These are phyloP conservation scores for Skeletonema menzelii DNA, from an alignment of 108 stramenopile species.

Conservation along the genomic window DNA sequence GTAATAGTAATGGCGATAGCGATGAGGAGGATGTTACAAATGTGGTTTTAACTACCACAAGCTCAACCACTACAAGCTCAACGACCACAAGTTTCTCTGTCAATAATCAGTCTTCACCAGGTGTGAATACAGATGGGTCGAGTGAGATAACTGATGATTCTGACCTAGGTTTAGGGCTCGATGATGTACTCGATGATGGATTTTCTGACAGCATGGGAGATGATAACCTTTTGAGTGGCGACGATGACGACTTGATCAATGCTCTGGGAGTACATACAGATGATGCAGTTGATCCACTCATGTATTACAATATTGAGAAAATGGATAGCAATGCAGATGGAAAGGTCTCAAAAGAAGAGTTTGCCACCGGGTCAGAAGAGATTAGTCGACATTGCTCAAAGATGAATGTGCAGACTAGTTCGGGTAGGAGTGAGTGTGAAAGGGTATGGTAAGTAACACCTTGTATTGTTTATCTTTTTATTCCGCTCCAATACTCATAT, in stretches of 20 bases:
- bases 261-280: neutral
- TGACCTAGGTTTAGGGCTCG: neutral
- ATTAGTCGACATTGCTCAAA: neutral
- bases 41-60: neutral
- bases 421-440: neutral
- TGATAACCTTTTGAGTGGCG: neutral
- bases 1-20: no score
- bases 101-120: neutral
- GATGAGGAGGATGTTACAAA: no score
- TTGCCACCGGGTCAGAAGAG: neutral
- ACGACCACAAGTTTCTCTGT: neutral
- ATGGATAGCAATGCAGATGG: neutral
- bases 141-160: neutral
- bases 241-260: neutral
- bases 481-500: neutral
- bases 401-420: neutral
- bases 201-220: neutral
- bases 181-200: neutral
- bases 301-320: neutral
- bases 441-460: neutral
- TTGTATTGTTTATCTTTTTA: neutral
- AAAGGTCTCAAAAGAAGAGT: neutral
- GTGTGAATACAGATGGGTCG: neutral
- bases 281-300: neutral
- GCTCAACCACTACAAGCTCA: neutral